Percentiles rank a stretch among this genome's conserved stretches.
Evolutionary conservation across 768 basidiomycete genomes (phyloP).

Genomic region (Pluteus cervinus): DNA sequence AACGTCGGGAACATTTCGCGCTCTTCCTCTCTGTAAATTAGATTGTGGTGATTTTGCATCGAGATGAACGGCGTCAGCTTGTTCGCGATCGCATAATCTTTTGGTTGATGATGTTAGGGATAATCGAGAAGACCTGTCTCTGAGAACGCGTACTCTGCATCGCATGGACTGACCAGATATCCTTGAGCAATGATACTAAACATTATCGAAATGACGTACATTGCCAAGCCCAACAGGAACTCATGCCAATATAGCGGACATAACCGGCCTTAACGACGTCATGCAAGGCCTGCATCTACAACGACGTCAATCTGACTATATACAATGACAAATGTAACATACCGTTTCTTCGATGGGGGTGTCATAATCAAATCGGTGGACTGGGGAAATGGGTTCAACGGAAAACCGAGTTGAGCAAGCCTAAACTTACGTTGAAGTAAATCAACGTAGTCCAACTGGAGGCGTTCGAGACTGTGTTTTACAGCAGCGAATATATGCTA

Average conservation of each 20-base stretch:
- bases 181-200: not conserved
- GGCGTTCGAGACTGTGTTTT: conserved; percentile 40
- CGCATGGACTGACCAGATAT: not conserved
- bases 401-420: no score
- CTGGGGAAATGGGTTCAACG: conserved; percentile 9
- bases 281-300: conserved; percentile 40
- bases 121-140: not conserved
- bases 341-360: conserved; percentile 35
- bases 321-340: not conserved
- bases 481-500: conserved; percentile 52
- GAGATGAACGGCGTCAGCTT: conserved; percentile 55
- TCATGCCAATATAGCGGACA: conserved; percentile 36
- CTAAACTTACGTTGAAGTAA: conserved; percentile 41
- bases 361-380: conserved; percentile 31
- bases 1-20: conserved; percentile 55
- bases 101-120: no score
- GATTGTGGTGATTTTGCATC: conserved; percentile 61
- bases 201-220: conserved; percentile 7
- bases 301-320: not conserved
- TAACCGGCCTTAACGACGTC: conserved; percentile 41
- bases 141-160: conserved; percentile 1
- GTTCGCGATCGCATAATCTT: conserved; percentile 57
- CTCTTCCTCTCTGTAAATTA: conserved; percentile 61
- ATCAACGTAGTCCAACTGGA: conserved; percentile 57
- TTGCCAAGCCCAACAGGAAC: conserved; percentile 29